Conservation (phyloP, 345 rosid species). For the Arabis hirsuta region DNA sequence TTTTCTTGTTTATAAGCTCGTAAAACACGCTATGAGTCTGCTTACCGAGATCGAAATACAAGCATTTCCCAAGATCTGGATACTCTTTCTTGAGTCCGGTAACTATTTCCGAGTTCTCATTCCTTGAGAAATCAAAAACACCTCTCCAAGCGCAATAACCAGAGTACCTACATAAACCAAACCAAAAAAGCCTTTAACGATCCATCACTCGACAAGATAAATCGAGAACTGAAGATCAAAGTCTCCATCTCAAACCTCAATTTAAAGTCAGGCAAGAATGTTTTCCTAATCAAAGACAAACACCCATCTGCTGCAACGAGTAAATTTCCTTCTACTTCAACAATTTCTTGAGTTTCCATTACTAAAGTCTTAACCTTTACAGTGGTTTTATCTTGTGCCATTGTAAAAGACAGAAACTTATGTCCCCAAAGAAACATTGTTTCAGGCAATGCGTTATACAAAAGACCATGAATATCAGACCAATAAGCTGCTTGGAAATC, state of each 20-base stretch:
- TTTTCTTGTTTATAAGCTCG: conserved; percentile 60
- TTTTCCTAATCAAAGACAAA: conserved; percentile 64
- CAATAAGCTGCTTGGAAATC: conserved; percentile 82
- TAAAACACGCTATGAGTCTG: conserved; percentile 63
- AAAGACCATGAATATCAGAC: conserved; percentile 71
- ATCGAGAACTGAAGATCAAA: neutral
- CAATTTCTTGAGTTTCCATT: conserved; percentile 48
- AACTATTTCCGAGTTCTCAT: conserved; percentile 56
- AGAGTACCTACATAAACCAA: conserved; percentile 53
- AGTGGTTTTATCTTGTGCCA: conserved; percentile 49
- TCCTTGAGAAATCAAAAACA: conserved; percentile 62
- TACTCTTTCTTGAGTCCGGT: conserved; percentile 52
- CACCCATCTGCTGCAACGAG: conserved; percentile 89
- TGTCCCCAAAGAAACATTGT: conserved; percentile 70
- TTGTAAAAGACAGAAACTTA: conserved; percentile 54
- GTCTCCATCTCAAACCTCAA: conserved; percentile 56
- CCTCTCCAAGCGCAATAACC: conserved; percentile 93
- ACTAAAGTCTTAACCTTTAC: conserved; percentile 59
- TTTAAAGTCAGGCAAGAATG: conserved; percentile 61
- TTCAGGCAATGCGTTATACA: conserved; percentile 53
- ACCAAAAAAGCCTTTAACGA: conserved; percentile 9
- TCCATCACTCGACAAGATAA: neutral
- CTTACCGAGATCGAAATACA: conserved; percentile 59
- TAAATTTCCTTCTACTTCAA: conserved; percentile 63
- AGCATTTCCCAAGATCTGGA: conserved; percentile 72